Base-by-base conservation (phyloP, 768 basidiomycete genomes). In the Hysterangium stoloniferum region DNA sequence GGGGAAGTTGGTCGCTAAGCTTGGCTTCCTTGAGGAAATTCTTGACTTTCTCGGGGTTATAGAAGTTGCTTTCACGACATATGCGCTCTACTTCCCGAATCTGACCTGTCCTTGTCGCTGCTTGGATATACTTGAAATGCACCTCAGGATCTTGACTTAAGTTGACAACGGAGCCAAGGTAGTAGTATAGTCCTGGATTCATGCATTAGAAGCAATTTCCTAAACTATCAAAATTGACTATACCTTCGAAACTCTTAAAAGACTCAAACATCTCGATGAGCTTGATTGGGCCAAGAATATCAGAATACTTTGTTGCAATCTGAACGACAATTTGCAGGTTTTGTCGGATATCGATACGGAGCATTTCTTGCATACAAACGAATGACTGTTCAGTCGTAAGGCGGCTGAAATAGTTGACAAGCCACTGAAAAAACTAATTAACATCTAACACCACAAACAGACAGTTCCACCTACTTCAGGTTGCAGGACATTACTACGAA, bases 1-100 rank as follows among this genome's bases (percentile, higher is more conserved):
- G 83, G 4, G 96, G 96, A 32, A 99, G 82, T 64, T 98, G 96
- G 64, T 98, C 96, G 32, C 82, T 71, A 25, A 99, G 82, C 62
- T 96, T 94, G 61, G 96, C 94, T 64, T 99, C 96, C 68, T 97
- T 97, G 66, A 97, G 81, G 84, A 97, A 98, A 71, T 99, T 99
- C 78, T 99, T 98, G 78, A 98, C 96, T 69, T 99, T 99, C 74
- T 99, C 96, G 1, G 96, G 90, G 67, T 94, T 97, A 77, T 98
- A 98, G 70, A 74, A 75, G 70, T 98, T 97, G 67, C 88, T 92
- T 71, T 99, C 96, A 48, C 96, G 77, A 64, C 94, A 97, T 62
- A 99, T 95, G 40, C 96, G 92, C 69, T 99, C 96, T 51, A 99
- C 96, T 66, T 99, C 96, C 43, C 96, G 86, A 58, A 99, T 93